Conservation (phyloP, 371 early-diverging fungal genomes). For the Rhizopus microsporus region DNA sequence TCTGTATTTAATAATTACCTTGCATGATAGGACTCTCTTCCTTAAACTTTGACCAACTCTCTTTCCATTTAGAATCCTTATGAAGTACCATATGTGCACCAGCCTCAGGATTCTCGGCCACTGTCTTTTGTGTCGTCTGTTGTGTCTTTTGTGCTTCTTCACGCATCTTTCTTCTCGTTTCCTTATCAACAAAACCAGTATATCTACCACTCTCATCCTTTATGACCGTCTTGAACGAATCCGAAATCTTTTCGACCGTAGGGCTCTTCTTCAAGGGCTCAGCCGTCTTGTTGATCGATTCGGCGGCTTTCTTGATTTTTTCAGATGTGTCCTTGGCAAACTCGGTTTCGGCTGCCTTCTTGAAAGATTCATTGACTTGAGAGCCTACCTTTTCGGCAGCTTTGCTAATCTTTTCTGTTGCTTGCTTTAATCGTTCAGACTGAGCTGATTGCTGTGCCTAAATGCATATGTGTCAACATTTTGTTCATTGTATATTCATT, state of each 20-base stretch:
- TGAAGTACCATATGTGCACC: slow-evolving; percentile 87
- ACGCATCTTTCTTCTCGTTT: slow-evolving; percentile 64
- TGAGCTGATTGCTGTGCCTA: slow-evolving; percentile 47
- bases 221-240: slow-evolving; percentile 70
- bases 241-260: slow-evolving; percentile 71
- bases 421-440: slow-evolving; percentile 63
- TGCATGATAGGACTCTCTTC: slow-evolving; percentile 87
- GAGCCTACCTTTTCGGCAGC: slow-evolving; percentile 76
- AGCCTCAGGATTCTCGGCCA: slow-evolving; percentile 66
- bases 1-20: slow-evolving; percentile 38
- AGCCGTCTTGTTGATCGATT: slow-evolving; percentile 64
- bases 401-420: slow-evolving; percentile 78
- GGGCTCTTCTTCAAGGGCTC: slow-evolving; percentile 79
- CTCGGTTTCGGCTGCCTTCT: slow-evolving; percentile 84
- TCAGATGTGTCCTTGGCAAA: slow-evolving; percentile 82
- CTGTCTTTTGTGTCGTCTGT: slow-evolving; percentile 16
- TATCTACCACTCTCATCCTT: slow-evolving; percentile 78
- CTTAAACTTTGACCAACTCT: slow-evolving; percentile 91
- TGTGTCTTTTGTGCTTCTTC: slow-evolving; percentile 52
- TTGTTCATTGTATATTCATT: background rate
- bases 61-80: slow-evolving; percentile 90
- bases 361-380: slow-evolving; percentile 74
- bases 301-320: slow-evolving; percentile 62
- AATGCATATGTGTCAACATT: background rate
- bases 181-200: slow-evolving; percentile 76